Evolutionary conservation across 1,139 yeast genomes (phyloP).

Genomic region (Saccharomyces hybrid): DNA sequence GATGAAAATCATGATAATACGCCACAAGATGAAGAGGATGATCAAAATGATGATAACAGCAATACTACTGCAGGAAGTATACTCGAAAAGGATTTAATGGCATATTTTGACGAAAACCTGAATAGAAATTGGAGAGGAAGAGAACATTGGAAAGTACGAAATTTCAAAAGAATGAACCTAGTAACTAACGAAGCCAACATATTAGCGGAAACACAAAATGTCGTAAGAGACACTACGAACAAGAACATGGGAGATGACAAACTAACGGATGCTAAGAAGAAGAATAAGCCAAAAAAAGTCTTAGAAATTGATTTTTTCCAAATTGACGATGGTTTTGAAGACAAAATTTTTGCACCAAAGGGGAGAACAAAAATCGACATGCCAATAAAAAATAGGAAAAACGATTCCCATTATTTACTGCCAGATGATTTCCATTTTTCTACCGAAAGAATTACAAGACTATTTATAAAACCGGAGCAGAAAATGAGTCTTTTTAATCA

Average conservation of each 20-base stretch:
- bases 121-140: slow-evolving; percentile 84
- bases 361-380: slow-evolving; percentile 37
- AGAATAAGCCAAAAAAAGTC: slow-evolving; percentile 33
- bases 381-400: slow-evolving; percentile 39
- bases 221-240: not conserved
- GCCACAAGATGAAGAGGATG: slow-evolving; percentile 5
- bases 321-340: slow-evolving; percentile 31
- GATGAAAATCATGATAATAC: slow-evolving; percentile 25
- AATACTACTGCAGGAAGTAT: slow-evolving; percentile 30
- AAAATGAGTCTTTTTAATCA: slow-evolving; percentile 32
- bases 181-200: slow-evolving; percentile 9
- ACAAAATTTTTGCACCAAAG: slow-evolving; percentile 43
- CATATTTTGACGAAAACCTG: slow-evolving; percentile 68
- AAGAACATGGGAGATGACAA: not conserved
- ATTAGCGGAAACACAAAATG: not conserved
- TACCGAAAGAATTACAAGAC: slow-evolving; percentile 56
- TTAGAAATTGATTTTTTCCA: slow-evolving; percentile 48
- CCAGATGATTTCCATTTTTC: slow-evolving; percentile 75
- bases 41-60: slow-evolving; percentile 3
- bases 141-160: slow-evolving; percentile 83
- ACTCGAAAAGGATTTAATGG: slow-evolving; percentile 64
- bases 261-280: slow-evolving; percentile 6
- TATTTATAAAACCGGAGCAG: slow-evolving; percentile 61
- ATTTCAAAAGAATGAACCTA: slow-evolving; percentile 38
- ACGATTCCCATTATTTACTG: slow-evolving; percentile 42